Percentiles rank a stretch among this genome's conserved stretches.
Conservation (phyloP, 2,329 filamentous ascomycete species). For the Aureobasidium sp. region DNA sequence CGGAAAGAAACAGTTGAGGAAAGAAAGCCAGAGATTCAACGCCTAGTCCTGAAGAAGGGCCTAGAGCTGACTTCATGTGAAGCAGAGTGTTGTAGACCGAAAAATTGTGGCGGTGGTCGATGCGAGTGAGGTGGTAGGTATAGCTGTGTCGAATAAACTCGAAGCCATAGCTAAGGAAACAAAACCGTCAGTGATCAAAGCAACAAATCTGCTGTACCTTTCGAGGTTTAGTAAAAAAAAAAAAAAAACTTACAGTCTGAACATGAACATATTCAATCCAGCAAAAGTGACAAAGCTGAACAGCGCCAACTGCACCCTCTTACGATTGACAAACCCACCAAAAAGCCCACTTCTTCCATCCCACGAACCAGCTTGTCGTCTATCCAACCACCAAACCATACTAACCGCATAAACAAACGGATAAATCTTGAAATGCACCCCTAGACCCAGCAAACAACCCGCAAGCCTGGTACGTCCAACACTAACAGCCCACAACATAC, state of each 20-base stretch:
- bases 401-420: slow-evolving; percentile 89
- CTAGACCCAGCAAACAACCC: slow-evolving; percentile 67
- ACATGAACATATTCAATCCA: slow-evolving; percentile 71
- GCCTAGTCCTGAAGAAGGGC: slow-evolving; percentile 32
- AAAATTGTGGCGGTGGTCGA: slow-evolving; percentile 98
- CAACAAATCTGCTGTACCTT: too few relatives aligned
- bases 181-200: background rate
- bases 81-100: slow-evolving; percentile 90
- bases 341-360: background rate
- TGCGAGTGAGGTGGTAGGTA: slow-evolving; percentile 82
- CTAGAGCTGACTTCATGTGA: slow-evolving; percentile 68
- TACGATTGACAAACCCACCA: slow-evolving; percentile 17
- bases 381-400: slow-evolving; percentile 73
- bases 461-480: slow-evolving; percentile 54
- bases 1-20: slow-evolving; percentile 75
- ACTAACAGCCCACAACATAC: slow-evolving; percentile 73
- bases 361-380: slow-evolving; percentile 25
- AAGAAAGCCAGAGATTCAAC: slow-evolving; percentile 80
- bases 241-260: slow-evolving; percentile 49
- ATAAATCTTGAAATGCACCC: slow-evolving; percentile 98
- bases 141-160: slow-evolving; percentile 86
- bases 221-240: too few relatives aligned
- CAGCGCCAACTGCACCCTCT: slow-evolving; percentile 49
- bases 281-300: slow-evolving; percentile 66
- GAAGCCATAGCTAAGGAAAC: slow-evolving; percentile 54